Conservation (phyloP, 768 basidiomycete genomes). For the Amanita subjunquillea region DNA sequence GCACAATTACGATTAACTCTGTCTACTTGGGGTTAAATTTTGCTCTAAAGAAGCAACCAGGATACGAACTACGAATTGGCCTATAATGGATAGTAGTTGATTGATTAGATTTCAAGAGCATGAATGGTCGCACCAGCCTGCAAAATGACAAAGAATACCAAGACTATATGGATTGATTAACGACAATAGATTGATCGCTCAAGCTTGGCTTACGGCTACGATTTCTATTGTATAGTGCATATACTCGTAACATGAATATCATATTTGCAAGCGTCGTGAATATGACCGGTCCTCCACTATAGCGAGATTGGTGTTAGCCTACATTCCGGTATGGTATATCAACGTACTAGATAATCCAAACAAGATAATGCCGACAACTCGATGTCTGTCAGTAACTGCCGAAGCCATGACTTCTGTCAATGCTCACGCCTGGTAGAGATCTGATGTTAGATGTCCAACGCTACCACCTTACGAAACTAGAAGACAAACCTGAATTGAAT, state of each 20-base stretch:
- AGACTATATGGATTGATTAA: background rate
- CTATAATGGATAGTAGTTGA: background rate
- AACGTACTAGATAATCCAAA: background rate
- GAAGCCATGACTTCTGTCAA: no score
- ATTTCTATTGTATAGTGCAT: background rate
- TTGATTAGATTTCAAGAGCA: background rate
- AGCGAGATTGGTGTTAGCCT: background rate
- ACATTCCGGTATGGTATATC: no score
- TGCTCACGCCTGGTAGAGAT: background rate
- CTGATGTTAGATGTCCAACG: background rate
- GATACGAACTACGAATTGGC: background rate
- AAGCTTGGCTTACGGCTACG: background rate
- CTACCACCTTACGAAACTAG: background rate
- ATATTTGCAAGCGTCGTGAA: background rate
- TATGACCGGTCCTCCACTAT: background rate
- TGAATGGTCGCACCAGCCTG: background rate
- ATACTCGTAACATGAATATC: background rate
- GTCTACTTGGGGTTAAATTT: background rate
- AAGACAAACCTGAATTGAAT: background rate
- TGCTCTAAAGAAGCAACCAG: background rate
- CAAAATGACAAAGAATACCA: background rate
- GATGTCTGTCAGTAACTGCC: background rate
- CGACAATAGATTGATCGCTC: no score
- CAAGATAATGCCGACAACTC: background rate
- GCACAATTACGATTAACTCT: background rate